Evolutionary conservation across 169 alveolate species (phyloP), one percentile per base, ranked within the genome.

Genomic region (Eimeria acervulina): DNA sequence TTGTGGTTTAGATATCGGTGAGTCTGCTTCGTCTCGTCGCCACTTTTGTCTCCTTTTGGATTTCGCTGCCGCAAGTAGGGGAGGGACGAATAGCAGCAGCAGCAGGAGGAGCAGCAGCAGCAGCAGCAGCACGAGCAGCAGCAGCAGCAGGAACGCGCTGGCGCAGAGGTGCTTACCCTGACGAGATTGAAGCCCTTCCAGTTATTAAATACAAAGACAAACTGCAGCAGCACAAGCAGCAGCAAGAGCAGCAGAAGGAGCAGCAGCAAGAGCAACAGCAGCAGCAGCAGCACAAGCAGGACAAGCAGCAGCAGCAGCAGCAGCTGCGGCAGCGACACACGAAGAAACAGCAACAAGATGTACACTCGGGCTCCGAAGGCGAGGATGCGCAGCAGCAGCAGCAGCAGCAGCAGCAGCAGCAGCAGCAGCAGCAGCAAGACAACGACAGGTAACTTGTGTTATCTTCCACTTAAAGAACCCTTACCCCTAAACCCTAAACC

Each of bases 11-110:
- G 95, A 92, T 92, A 15, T 76, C 44, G 72, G 38, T 74, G 31
- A 31, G 81, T 23, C 33, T 92, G 90, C 47, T 51, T 13, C 90
- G 91, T 15, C 68, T 92, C n/a, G 90, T 78, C n/a, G 80, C 89
- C 12, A 92, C 95, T 1, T 74, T 92, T 80, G 81, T 92, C 47
- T 92, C 83, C 33, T 92, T 92, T 78, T 92, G 89, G 90, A 55
- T 52, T 15, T 74, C 91, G 17, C 55, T 92, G 44, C 91, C 95
- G 19, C 95, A 72, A 21, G 19, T n/a, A 7, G 59, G 6, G 6
- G 66, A 47, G 12, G 55, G 55, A 47, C 5, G 55, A 12, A 12
- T 5, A 7, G 55, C 55, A 7, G 55, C 55, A 7, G 55, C 55
- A 7, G 55, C 55, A 7, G 55, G 19, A 7, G 55, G 19, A 7